Base-by-base conservation (phyloP, 352 stramenopile genomes). In the Phytopythium ostracodes region DNA sequence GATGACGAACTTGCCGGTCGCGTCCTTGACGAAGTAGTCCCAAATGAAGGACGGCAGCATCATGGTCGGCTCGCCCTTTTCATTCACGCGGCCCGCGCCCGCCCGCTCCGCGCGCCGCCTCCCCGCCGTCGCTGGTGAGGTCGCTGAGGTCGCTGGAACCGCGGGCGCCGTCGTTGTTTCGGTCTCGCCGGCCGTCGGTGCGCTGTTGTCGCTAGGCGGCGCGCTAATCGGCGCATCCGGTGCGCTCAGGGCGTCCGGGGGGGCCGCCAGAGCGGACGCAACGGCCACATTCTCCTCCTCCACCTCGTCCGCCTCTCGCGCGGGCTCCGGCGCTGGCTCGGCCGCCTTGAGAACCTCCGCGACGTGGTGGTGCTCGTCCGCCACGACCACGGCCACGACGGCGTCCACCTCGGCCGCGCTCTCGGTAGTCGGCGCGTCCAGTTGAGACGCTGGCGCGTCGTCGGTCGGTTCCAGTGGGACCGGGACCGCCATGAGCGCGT, bases 11-110 rank as follows among this genome's bases (percentile, higher is more conserved):
- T 93, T 93, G 53, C 80, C 81, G 27, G 74, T 88, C 40, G 70
- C 65, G 60, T 90, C 81, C 59, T 91, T 91, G 55, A 90, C 69
- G 63, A 93, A 93, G 63, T 89, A 91, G 71, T 93, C 81, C 84
- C 84, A 93, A 56, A 93, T 93, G 71, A 91, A 93, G 55, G 73
- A 87, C 31, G 84, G 83, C 29, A 92, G 72, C 61, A 78, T 82
- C 76, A 89, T 86, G 14, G 71, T 69, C 35, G 79, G 64, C 58
- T 89, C 80, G 62, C 67, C 66, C 67, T 89, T 89, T 63, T 85
- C 79, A 25, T 74, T 72, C 36, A 12, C 70, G 64, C 0, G 55
- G 58, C 4, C 61, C 51, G n/a, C 68, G 65, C 24, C 64, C 36
- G 49, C 8, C 54, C 46, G 42, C 20, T 57, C 42, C 40, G 36